Percentiles rank a stretch among this genome's conserved stretches.
These are phyloP conservation scores for Discostella pseudostelligera DNA, from an alignment of 108 stramenopile genomes.

Conservation along the genomic window DNA sequence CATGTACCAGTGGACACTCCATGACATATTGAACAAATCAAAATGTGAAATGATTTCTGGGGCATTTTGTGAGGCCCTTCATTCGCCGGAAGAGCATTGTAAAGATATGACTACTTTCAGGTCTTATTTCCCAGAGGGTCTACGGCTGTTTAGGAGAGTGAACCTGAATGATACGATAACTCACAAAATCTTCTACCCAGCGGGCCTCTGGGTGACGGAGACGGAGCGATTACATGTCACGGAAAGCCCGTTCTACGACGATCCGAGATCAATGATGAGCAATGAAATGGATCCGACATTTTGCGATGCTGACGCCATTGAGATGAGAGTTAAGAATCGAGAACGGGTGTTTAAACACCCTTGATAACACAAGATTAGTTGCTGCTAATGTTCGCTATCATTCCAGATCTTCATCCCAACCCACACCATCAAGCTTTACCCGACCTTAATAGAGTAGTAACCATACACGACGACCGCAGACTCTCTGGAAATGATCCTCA, in stretches of 20 bases:
- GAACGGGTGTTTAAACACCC: neutral
- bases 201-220: neutral
- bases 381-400: no score
- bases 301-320: slow-evolving; percentile 9
- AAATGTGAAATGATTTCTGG: neutral
- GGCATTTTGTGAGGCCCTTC: neutral
- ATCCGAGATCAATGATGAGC: neutral
- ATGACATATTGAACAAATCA: slow-evolving; percentile 2
- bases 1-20: slow-evolving; percentile 19
- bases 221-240: neutral
- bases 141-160: slow-evolving; percentile 9
- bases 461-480: no score
- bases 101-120: slow-evolving; percentile 13
- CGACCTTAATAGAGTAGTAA: no score
- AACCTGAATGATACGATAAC: slow-evolving; percentile 7
- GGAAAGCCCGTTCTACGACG: neutral
- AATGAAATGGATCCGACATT: neutral
- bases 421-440: no score
- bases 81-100: neutral
- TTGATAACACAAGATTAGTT: no score
- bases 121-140: slow-evolving; percentile 3
- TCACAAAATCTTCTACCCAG: slow-evolving; percentile 10
- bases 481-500: no score
- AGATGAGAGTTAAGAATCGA: neutral
- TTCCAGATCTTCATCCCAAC: no score